These are phyloP conservation scores for Thozetella sp. DNA, from an alignment of 495 filamentous ascomycete genomes.

Conservation along the genomic window DNA sequence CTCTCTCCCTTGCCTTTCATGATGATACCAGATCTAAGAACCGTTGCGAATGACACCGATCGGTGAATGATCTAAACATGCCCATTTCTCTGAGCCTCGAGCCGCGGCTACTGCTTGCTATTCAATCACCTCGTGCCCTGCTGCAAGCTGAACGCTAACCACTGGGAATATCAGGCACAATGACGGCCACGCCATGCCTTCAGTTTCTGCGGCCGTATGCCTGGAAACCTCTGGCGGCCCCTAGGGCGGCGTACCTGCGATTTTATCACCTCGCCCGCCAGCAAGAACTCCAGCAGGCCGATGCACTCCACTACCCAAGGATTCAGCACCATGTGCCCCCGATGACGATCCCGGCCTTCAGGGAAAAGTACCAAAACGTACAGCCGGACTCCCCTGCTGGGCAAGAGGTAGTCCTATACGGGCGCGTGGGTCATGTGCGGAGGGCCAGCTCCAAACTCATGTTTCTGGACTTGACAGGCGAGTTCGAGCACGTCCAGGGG, in stretches of 20 bases:
- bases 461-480: slow-evolving; percentile 79
- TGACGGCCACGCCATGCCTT: slow-evolving; percentile 36
- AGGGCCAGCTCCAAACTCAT: slow-evolving; percentile 67
- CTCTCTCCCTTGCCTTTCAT: slow-evolving; percentile 34
- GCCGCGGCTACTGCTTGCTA: slow-evolving; percentile 18
- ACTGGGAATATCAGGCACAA: slow-evolving; percentile 16
- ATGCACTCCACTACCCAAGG: slow-evolving; percentile 41
- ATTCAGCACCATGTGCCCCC: slow-evolving; percentile 22
- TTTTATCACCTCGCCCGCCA: slow-evolving; percentile 41
- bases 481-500: slow-evolving; percentile 70
- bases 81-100: slow-evolving; percentile 49
- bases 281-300: slow-evolving; percentile 25
- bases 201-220: slow-evolving; percentile 58
- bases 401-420: slow-evolving; percentile 46
- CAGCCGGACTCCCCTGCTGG: slow-evolving; percentile 22
- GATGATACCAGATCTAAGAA: slow-evolving; percentile 63
- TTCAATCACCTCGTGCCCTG: neutral
- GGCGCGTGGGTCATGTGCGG: slow-evolving; percentile 44
- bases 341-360: slow-evolving; percentile 39
- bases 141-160: slow-evolving; percentile 19
- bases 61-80: slow-evolving; percentile 60
- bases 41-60: slow-evolving; percentile 92
- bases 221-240: slow-evolving; percentile 24
- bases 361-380: slow-evolving; percentile 29
- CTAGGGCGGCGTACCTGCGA: slow-evolving; percentile 37